Evolutionary conservation across 805 yeast species (phyloP), one percentile per base, ranked within the genome.

Genomic region (Wickerhamiella siamensis): DNA sequence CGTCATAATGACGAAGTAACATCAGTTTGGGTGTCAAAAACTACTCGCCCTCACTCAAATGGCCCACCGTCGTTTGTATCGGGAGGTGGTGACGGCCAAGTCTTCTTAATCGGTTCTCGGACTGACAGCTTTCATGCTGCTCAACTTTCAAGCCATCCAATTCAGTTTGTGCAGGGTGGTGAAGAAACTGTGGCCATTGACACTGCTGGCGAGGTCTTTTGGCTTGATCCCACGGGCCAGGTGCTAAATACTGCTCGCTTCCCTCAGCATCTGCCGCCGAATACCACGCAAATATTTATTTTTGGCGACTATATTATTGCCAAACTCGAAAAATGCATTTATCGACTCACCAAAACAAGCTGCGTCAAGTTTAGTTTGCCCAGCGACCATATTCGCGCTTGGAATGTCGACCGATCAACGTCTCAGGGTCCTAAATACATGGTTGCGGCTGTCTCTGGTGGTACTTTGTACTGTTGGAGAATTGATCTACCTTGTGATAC

Each of bases 11-110:
- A 51, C 14, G 41, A 46, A 6, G 56, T 56, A 4, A 42, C 49
- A 4, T 45, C 50, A 4, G 51, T 48, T 22, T 55, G 60, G 60
- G 43, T 55, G 5, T 40, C 51, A 2, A 45, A 49, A 29, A 36
- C 40, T 8, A 48, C 49, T 15, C 34, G 39, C 18, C 40, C 49
- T 26, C 2, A 21, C 9, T 40, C 31, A 2, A 33, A 19, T 4
- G 36, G 36, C 18, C 12, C 24, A 12, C 31, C 45, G 15, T 38
- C 44, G 20, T 36, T 43, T 10, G 48, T 47, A 4, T 41, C 48
- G 9, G 53, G 47, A 10, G 38, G 48, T 24, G 34, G 32, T 19
- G 49, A 48, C 31, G 53, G 53, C 21, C 22, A 36, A 1, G 41
- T 50, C n/a, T 18, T 22, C 4, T 38, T 49, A 17, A 17, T 33